Evolutionary conservation across 2,329 filamentous ascomycete species (phyloP), one percentile per base, ranked within the genome.

Genomic region (Davidsoniella eucalypti): DNA sequence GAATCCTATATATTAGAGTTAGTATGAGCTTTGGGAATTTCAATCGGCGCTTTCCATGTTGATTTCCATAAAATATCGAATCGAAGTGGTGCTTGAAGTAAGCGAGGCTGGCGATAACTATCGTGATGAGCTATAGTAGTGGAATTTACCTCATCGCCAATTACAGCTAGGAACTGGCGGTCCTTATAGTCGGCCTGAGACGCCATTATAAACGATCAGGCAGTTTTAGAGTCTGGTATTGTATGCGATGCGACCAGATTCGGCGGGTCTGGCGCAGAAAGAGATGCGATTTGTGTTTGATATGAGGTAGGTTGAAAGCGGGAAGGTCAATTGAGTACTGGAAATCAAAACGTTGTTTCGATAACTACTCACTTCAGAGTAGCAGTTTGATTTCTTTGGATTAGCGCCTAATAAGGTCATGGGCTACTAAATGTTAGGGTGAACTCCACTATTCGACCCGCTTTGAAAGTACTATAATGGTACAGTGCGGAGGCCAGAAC

Each of bases 161-260:
- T 98, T 45, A 98, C 90, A 56, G 92, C 92, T 53, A 98, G 78
- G 63, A 98, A 94, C 68, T 98, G 84, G 60, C 92, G 78, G 68
- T 96, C 87, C 69, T 87, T 82, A 65, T 72, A 82, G 57, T 78
- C 75, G 56, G 72, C 68, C 58, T 75, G 69, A 44, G 69, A 68
- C 52, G 72, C 60, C 69, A 73, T 73, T 41, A 42, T 59, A 62
- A 58, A 33, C 12, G 6, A 33, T 33, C 29, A 12, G 8, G 6
- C 9, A 33, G 29, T 33, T 33, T 29, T 33, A 1, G 12, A 12
- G 12, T 33, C 29, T 33, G 29, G 1, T 33, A 9, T 12, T 33
- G 12, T 33, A 33, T 33, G 29, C 29, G 12, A 33, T 33, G 29
- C 29, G 29, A 9, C 12, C 8, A 33, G 29, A 33, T 33, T 9